Evolutionary conservation across 2,329 filamentous ascomycete species (phyloP).

Genomic region (Waltergamsia citrina): DNA sequence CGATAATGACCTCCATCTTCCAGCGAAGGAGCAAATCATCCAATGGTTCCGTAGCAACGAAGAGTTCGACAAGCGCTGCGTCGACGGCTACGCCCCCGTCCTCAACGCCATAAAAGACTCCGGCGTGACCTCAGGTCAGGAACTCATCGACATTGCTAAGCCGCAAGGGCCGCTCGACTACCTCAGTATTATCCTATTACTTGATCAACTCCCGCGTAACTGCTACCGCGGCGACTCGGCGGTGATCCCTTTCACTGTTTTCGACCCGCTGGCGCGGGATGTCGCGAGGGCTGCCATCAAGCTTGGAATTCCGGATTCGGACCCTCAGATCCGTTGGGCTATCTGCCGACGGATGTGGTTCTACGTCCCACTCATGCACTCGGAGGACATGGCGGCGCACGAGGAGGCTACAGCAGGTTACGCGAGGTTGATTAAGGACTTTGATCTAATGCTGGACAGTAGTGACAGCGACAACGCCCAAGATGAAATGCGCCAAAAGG

Average conservation of each 20-base stretch:
- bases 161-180: slow-evolving; percentile 21
- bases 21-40: slow-evolving; percentile 12
- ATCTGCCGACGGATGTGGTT: slow-evolving; percentile 42
- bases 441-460: slow-evolving; percentile 17
- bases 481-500: slow-evolving; percentile 15
- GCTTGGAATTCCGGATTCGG: slow-evolving; percentile 7
- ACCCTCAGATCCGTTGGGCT: slow-evolving; percentile 19
- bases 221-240: slow-evolving; percentile 41
- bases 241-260: slow-evolving; percentile 37
- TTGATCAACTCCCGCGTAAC: slow-evolving; percentile 57
- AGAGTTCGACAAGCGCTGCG: slow-evolving; percentile 23
- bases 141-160: slow-evolving; percentile 16
- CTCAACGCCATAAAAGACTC: slow-evolving; percentile 21
- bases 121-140: slow-evolving; percentile 14
- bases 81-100: slow-evolving; percentile 21
- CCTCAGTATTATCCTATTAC: slow-evolving; percentile 43
- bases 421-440: slow-evolving; percentile 19
- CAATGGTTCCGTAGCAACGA: slow-evolving; percentile 24
- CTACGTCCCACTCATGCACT: slow-evolving; percentile 51
- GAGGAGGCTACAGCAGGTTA: slow-evolving; percentile 21
- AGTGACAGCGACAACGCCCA: slow-evolving; percentile 8
- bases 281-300: slow-evolving; percentile 27
- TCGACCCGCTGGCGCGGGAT: slow-evolving; percentile 43
- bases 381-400: slow-evolving; percentile 38
- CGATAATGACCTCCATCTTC: slow-evolving; percentile 15